phyloP scores from a whole-genome alignment of 2,329 filamentous ascomycete species.

The Ascochyta fabae region DNA sequence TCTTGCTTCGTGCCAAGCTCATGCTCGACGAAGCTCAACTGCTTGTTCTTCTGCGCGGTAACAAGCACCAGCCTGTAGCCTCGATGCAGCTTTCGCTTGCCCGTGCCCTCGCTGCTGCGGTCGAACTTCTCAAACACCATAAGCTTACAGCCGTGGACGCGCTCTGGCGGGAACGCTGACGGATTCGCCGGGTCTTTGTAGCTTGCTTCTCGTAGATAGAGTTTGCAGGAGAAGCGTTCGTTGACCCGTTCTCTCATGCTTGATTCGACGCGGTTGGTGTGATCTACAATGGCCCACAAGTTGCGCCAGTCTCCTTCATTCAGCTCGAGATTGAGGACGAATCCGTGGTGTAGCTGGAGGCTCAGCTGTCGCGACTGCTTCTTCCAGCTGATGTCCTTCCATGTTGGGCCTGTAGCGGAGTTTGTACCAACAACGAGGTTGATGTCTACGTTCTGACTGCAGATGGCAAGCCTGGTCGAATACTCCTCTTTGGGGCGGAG shows the following conservation, averaged over 20 bases:
- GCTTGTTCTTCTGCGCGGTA: conserved; percentile 78
- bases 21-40: conserved; percentile 77
- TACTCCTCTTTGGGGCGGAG: conserved; percentile 73
- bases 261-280: conserved; percentile 76
- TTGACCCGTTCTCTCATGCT: conserved; percentile 72
- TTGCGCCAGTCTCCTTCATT: conserved; percentile 78
- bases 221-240: conserved; percentile 73
- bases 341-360: conserved; percentile 76
- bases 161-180: conserved; percentile 76
- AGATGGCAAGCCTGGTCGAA: conserved; percentile 73
- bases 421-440: conserved; percentile 76
- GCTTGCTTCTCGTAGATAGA: conserved; percentile 75
- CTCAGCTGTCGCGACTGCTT: conserved; percentile 70
- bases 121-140: conserved; percentile 75
- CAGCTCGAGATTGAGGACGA: conserved; percentile 74
- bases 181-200: conserved; percentile 79
- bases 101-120: conserved; percentile 74
- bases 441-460: conserved; percentile 79
- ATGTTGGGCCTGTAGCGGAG: conserved; percentile 72
- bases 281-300: conserved; percentile 84
- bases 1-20: conserved; percentile 64
- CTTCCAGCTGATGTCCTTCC: conserved; percentile 84
- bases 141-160: conserved; percentile 73
- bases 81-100: conserved; percentile 74
- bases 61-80: conserved; percentile 81